A percentile compares a stretch with the other conserved stretches of the same genome.
Evolutionary conservation across 2,329 filamentous ascomycete genomes (phyloP).

Genomic region (Cadophora gregata): DNA sequence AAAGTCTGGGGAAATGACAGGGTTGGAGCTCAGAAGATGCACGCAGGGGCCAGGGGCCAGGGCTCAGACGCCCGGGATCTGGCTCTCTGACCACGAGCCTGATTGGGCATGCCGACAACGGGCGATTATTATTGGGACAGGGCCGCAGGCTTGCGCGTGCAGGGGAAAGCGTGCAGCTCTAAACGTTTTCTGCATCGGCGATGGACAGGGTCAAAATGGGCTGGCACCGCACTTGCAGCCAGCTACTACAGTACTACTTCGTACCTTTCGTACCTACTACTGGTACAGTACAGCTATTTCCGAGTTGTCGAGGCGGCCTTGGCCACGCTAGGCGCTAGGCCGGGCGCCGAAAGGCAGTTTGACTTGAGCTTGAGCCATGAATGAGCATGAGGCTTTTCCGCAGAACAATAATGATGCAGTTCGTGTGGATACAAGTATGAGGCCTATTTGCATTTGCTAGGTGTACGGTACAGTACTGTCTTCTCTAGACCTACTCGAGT

Average conservation of each 20-base stretch:
- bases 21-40: background rate
- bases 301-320: background rate
- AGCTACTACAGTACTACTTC: too few species aligned
- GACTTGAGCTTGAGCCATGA: too few species aligned
- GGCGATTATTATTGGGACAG: background rate
- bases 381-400: conserved; percentile 17
- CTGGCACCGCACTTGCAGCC: background rate
- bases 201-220: background rate
- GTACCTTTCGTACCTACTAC: too few species aligned
- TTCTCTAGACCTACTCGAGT: too few species aligned
- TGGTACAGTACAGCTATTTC: too few species aligned
- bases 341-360: background rate
- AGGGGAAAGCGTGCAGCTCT: conserved; percentile 28
- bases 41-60: too few species aligned
- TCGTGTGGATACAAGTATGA: background rate
- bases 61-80: conserved; percentile 8
- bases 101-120: background rate
- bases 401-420: background rate
- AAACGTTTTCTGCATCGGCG: conserved; percentile 34
- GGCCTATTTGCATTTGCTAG: too few species aligned
- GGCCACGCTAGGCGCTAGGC: background rate
- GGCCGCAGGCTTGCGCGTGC: conserved; percentile 11
- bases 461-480: too few species aligned
- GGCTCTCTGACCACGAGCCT: background rate
- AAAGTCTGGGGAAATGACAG: conserved; percentile 33